These are phyloP conservation scores for Quercus tomentella DNA, from an alignment of 331 rosid genomes.

Conservation along the genomic window DNA sequence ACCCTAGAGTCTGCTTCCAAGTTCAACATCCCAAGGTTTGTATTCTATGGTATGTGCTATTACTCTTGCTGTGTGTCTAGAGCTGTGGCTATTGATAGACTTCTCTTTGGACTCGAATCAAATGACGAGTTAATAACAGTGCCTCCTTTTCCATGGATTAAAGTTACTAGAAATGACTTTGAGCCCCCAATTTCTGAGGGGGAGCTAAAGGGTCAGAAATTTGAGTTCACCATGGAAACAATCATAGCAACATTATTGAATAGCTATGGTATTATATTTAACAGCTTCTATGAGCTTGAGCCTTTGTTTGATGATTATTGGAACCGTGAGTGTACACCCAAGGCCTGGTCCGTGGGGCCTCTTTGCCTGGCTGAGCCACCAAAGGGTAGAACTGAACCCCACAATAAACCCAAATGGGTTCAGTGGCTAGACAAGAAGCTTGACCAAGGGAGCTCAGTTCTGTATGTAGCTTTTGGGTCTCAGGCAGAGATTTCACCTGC, in stretches of 20 bases:
- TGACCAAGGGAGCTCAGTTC: slow-evolving; percentile 15
- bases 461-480: slow-evolving; percentile 60
- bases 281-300: slow-evolving; percentile 55
- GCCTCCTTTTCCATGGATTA: slow-evolving; percentile 46
- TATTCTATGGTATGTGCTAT: slow-evolving; percentile 29
- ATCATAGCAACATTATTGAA: fast-evolving
- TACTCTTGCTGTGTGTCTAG: neutral
- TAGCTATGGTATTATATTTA: slow-evolving; percentile 31
- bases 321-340: neutral
- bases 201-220: neutral
- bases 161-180: slow-evolving; percentile 27
- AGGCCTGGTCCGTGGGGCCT: slow-evolving; percentile 50
- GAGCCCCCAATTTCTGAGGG: neutral
- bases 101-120: slow-evolving; percentile 8
- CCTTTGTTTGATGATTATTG: slow-evolving; percentile 28
- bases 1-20: slow-evolving; percentile 41
- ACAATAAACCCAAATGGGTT: slow-evolving; percentile 20
- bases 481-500: slow-evolving; percentile 34
- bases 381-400: neutral
- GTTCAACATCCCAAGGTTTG: slow-evolving; percentile 30
- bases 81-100: neutral
- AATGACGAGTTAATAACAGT: slow-evolving; percentile 18
- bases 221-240: neutral
- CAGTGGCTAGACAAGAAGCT: slow-evolving; percentile 47
- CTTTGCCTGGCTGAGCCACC: slow-evolving; percentile 20